Evolutionary conservation across 345 rosid species (phyloP).

Genomic region (Acer negundo): DNA sequence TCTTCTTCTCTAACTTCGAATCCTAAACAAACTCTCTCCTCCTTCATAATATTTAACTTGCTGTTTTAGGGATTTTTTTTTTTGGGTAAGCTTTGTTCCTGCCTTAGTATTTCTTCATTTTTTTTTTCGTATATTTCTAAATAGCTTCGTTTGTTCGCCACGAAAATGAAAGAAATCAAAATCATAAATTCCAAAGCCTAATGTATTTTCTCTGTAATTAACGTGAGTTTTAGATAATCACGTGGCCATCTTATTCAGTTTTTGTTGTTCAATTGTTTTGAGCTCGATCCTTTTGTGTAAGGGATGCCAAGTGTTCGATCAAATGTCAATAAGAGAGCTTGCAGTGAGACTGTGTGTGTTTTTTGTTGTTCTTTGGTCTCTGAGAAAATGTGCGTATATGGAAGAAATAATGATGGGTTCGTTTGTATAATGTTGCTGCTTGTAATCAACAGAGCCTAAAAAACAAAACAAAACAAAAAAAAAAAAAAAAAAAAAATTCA

Average conservation of each 20-base stretch:
- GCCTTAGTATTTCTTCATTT: background rate
- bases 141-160: background rate
- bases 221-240: background rate
- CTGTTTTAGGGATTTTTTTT: no score
- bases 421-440: background rate
- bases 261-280: background rate
- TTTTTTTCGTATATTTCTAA: background rate
- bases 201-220: no score
- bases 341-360: background rate
- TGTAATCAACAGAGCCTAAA: no score
- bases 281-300: background rate
- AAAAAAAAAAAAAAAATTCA: no score
- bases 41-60: no score
- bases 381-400: background rate
- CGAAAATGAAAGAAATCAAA: no score
- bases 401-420: background rate
- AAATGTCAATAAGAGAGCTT: background rate
- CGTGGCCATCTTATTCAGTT: background rate
- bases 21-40: no score
- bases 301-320: constrained; percentile 2
- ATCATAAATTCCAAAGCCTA: no score
- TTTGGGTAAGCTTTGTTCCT: background rate
- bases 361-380: background rate
- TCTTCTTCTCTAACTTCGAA: no score
- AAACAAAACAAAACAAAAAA: no score